Evolutionary conservation across 2,329 filamentous ascomycete genomes (phyloP).

Genomic region (Neofusicoccum parvum): DNA sequence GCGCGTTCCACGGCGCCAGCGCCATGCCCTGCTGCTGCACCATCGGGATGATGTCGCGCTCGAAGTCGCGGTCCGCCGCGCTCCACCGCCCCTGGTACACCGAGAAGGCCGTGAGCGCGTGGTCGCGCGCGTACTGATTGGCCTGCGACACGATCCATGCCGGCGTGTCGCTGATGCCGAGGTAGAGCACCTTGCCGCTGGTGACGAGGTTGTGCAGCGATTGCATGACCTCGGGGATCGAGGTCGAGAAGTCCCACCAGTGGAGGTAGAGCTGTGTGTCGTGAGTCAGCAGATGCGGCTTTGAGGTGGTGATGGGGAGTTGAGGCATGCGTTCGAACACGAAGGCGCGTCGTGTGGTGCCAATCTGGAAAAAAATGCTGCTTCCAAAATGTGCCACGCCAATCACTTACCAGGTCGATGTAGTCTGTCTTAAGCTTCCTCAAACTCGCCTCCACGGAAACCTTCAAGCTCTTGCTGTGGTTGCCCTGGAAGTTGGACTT

Average conservation of each 20-base stretch:
- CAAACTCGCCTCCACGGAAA: slow-evolving; percentile 42
- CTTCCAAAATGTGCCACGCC: slow-evolving; percentile 24
- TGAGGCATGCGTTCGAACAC: too few relatives aligned
- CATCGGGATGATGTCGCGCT: slow-evolving; percentile 52
- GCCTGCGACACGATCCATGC: slow-evolving; percentile 41
- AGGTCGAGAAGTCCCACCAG: slow-evolving; percentile 46
- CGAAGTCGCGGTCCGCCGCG: slow-evolving; percentile 46
- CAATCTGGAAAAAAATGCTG: too few relatives aligned
- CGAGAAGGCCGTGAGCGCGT: slow-evolving; percentile 43
- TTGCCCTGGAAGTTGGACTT: slow-evolving; percentile 47
- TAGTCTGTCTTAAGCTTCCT: slow-evolving; percentile 67
- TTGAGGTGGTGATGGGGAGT: too few relatives aligned
- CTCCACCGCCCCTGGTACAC: slow-evolving; percentile 48
- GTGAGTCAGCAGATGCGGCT: too few relatives aligned
- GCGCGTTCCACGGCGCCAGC: slow-evolving; percentile 57
- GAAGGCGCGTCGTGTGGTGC: too few relatives aligned
- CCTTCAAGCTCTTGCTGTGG: slow-evolving; percentile 40
- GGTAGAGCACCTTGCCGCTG: slow-evolving; percentile 47
- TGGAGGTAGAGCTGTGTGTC: slow-evolving; percentile 26
- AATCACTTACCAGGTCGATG: slow-evolving; percentile 53
- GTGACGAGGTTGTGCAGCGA: slow-evolving; percentile 44
- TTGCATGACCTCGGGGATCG: slow-evolving; percentile 49
- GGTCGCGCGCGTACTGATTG: slow-evolving; percentile 39
- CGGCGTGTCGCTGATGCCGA: slow-evolving; percentile 48
- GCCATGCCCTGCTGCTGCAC: slow-evolving; percentile 45